phyloP scores from a whole-genome alignment of 352 stramenopile species.

The Globisporangium abappressorium region DNA sequence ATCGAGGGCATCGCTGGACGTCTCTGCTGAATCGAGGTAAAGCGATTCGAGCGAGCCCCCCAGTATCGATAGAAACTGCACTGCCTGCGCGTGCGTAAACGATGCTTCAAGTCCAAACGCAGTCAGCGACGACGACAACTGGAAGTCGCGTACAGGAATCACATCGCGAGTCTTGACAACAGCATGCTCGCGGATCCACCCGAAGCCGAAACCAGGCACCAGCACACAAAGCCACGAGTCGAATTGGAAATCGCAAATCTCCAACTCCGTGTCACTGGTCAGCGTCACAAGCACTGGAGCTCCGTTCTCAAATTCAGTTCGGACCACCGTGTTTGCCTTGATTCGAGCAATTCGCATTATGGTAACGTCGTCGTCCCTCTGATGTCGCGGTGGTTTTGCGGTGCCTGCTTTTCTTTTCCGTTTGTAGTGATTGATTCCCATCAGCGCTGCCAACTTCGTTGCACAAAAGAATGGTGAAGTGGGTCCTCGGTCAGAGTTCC shows the following conservation, averaged over 20 bases:
- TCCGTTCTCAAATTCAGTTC: neutral
- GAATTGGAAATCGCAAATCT: neutral
- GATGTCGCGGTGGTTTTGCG: no score
- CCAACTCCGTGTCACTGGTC: neutral
- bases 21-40: no score
- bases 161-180: neutral
- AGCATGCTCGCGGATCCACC: neutral
- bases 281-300: neutral
- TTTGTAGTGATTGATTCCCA: neutral
- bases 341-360: neutral
- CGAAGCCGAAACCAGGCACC: neutral
- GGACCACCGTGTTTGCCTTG: neutral
- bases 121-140: neutral
- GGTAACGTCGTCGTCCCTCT: no score
- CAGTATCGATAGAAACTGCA: no score
- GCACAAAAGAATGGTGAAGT: neutral
- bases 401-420: neutral
- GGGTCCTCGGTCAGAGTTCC: neutral
- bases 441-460: neutral
- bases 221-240: neutral
- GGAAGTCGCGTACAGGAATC: no score
- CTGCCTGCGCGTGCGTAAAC: no score
- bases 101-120: neutral
- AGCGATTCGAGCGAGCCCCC: no score
- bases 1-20: neutral